phyloP scores from a whole-genome alignment of 345 rosid species.

The Salix exigua region DNA sequence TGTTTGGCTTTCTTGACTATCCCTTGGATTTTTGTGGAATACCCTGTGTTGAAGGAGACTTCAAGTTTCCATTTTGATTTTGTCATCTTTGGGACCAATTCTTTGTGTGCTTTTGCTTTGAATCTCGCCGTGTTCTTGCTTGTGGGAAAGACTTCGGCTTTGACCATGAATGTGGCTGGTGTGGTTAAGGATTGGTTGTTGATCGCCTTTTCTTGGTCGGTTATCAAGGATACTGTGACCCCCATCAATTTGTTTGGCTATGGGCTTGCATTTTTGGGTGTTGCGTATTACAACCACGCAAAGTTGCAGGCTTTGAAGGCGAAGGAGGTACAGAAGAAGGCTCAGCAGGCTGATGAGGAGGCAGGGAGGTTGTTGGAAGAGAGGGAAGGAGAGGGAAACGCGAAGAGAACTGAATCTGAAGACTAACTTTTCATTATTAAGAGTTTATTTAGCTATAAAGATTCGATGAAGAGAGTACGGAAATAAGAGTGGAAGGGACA shows the following conservation, averaged over 20 bases:
- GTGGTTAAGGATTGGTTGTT: slow-evolving; percentile 93
- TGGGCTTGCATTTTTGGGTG: slow-evolving; percentile 87
- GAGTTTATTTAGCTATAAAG: not conserved
- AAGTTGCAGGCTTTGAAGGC: slow-evolving; percentile 91
- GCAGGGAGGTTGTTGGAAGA: slow-evolving; percentile 74
- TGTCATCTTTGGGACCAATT: slow-evolving; percentile 78
- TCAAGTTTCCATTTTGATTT: slow-evolving; percentile 94
- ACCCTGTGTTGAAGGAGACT: slow-evolving; percentile 57
- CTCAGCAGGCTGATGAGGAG: slow-evolving; percentile 66
- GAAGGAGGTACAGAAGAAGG: slow-evolving; percentile 85
- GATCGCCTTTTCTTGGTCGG: slow-evolving; percentile 97
- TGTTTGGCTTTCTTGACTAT: slow-evolving; percentile 70
- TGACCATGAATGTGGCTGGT: slow-evolving; percentile 98
- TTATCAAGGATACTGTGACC: slow-evolving; percentile 92
- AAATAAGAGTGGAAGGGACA: slow-evolving; percentile 26
- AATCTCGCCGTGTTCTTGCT: slow-evolving; percentile 92
- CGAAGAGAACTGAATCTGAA: slow-evolving; percentile 54
- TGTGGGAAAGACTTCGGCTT: slow-evolving; percentile 92
- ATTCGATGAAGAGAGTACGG: slow-evolving; percentile 19
- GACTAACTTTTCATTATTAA: slow-evolving; percentile 29
- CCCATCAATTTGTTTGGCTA: slow-evolving; percentile 81
- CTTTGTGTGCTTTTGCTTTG: slow-evolving; percentile 83
- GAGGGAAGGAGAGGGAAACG: slow-evolving; percentile 62
- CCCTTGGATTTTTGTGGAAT: slow-evolving; percentile 93
- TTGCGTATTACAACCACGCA: slow-evolving; percentile 83